These are phyloP conservation scores for Tuber borchii DNA, from an alignment of 495 filamentous ascomycete genomes.

Conservation along the genomic window DNA sequence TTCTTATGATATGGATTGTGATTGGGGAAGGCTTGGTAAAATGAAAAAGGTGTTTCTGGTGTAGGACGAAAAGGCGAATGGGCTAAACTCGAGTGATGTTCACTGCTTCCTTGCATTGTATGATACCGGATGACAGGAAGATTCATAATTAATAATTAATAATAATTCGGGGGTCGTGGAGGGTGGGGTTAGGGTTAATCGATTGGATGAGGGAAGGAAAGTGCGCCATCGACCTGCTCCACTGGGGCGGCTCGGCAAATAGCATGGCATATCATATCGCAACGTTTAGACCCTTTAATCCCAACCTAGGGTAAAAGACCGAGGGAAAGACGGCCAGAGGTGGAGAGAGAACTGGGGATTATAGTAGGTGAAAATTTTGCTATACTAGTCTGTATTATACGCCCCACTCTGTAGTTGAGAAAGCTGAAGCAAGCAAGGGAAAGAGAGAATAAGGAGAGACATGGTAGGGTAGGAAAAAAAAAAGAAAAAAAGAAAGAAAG, in stretches of 20 bases:
- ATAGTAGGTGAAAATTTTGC: neutral
- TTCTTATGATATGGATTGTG: neutral
- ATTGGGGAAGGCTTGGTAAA: neutral
- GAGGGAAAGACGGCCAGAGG: neutral
- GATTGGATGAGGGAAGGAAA: neutral
- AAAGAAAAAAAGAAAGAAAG: neutral
- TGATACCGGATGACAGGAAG: neutral
- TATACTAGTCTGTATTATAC: neutral
- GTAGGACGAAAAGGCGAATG: neutral
- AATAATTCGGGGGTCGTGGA: neutral
- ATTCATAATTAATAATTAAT: neutral
- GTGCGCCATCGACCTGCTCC: slow-evolving; percentile 3
- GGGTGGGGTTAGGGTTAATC: neutral
- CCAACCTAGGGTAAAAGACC: neutral
- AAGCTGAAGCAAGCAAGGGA: neutral
- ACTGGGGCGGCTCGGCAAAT: slow-evolving; percentile 2
- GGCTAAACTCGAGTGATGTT: neutral
- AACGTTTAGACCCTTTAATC: slow-evolving; percentile 1
- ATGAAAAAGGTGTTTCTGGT: neutral
- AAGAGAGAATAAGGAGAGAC: neutral
- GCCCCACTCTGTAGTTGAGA: neutral
- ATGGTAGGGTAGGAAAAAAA: neutral
- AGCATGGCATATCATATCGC: neutral
- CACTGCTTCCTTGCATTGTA: neutral
- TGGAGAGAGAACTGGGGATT: neutral